These are phyloP conservation scores for Chloranthus sessilifolius DNA, from an alignment of 164 flowering plant species.

Conservation along the genomic window DNA sequence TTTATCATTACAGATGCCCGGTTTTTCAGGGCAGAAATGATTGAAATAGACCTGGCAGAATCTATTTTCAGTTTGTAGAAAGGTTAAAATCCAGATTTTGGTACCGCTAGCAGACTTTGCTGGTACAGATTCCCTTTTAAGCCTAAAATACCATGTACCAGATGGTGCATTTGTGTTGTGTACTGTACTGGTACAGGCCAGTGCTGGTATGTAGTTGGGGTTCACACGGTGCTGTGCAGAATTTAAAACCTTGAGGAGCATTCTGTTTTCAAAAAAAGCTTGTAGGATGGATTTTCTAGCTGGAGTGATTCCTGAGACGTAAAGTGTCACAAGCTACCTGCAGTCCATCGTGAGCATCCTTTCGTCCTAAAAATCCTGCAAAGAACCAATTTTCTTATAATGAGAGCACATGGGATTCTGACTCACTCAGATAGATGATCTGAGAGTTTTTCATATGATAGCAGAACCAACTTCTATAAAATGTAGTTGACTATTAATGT, in stretches of 20 bases:
- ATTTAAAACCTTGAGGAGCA: background rate
- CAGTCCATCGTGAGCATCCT: conserved; percentile 39
- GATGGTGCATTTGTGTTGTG: background rate
- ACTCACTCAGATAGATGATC: background rate
- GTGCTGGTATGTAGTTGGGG: background rate
- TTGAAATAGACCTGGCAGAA: no score
- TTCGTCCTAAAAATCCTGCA: conserved; percentile 43
- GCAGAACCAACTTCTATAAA: background rate
- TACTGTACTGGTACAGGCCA: background rate
- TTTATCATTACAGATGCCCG: background rate
- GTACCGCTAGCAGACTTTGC: no score
- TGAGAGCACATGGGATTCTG: background rate
- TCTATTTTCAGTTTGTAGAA: no score
- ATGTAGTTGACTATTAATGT: background rate
- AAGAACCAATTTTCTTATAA: background rate
- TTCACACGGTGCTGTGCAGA: background rate
- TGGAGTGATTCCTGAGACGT: conserved; percentile 43
- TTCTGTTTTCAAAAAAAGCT: no score
- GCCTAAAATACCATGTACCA: background rate
- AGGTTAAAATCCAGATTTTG: no score
- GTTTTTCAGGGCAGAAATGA: background rate
- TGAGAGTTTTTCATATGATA: background rate
- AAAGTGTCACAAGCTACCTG: conserved; percentile 42
- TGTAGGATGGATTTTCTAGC: conserved; percentile 37
- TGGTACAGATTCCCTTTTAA: no score